Conservation (phyloP, 1,284 basidiomycete species). For the Boletus sp. region DNA sequence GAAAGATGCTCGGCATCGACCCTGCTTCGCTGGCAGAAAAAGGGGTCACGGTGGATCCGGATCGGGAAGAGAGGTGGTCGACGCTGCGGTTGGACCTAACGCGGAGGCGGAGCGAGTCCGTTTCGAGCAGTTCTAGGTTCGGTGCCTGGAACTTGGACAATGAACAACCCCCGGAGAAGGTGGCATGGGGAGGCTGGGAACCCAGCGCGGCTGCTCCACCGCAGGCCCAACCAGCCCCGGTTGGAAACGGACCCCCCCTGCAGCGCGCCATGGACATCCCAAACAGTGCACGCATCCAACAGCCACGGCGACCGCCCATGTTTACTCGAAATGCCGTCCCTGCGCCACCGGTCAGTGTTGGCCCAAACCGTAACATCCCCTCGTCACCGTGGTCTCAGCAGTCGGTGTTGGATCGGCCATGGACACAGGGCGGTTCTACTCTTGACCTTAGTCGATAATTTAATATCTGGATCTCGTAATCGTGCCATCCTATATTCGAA, state of each 20-base stretch:
- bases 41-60: constrained; percentile 53
- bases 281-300: constrained; percentile 50
- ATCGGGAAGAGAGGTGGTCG: constrained; percentile 40
- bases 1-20: constrained; percentile 77
- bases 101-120: constrained; percentile 36
- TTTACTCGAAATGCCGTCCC: constrained; percentile 44
- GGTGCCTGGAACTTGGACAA: constrained; percentile 35
- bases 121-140: constrained; percentile 29
- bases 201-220: constrained; percentile 28
- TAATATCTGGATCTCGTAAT: constrained; percentile 9
- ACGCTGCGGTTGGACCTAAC: constrained; percentile 26
- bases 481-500: constrained; percentile 15
- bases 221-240: constrained; percentile 29
- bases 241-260: constrained; percentile 40
- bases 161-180: constrained; percentile 30
- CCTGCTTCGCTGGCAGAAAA: constrained; percentile 50
- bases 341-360: constrained; percentile 41
- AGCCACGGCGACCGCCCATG: constrained; percentile 49
- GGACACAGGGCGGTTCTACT: constrained; percentile 42
- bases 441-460: constrained; percentile 44
- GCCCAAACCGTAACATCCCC: constrained; percentile 30
- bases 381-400: constrained; percentile 38
- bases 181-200: constrained; percentile 37
- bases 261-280: constrained; percentile 55
- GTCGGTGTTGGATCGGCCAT: constrained; percentile 41